phyloP scores from a whole-genome alignment of 1,284 basidiomycete genomes.

The Pseudozyma hubeiensis region DNA sequence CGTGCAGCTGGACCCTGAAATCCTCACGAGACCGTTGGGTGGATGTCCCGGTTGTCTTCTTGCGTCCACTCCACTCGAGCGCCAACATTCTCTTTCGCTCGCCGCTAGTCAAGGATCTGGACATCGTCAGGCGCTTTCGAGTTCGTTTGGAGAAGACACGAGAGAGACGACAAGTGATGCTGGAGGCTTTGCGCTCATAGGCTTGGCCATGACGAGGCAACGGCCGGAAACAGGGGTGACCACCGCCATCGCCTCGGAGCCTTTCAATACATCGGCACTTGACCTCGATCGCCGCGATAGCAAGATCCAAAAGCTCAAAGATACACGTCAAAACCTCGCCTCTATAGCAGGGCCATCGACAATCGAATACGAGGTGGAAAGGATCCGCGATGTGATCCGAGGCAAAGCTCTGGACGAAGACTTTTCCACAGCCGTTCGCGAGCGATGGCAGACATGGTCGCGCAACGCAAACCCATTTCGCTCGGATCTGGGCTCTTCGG shows the following conservation, averaged over 20 bases:
- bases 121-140: background rate
- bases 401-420: constrained; percentile 34
- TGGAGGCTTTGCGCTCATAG: background rate
- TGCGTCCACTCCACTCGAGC: background rate
- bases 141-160: too few relatives aligned
- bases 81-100: background rate
- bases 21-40: background rate
- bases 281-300: constrained; percentile 23
- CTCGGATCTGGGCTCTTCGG: constrained; percentile 29
- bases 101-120: too few relatives aligned
- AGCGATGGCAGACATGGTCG: constrained; percentile 51
- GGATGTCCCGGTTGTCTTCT: background rate
- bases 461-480: constrained; percentile 34
- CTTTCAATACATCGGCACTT: constrained; percentile 9
- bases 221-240: background rate
- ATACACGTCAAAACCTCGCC: constrained; percentile 6
- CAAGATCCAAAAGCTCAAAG: constrained; percentile 13
- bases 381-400: constrained; percentile 16
- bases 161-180: background rate
- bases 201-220: constrained; percentile 9
- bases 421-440: constrained; percentile 38
- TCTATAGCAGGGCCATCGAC: constrained; percentile 10
- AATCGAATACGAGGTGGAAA: constrained; percentile 28
- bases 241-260: constrained; percentile 27
- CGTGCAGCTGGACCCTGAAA: constrained; percentile 6